phyloP scores from a whole-genome alignment of 2,329 filamentous ascomycete species.

The Sarocladium strictum region DNA sequence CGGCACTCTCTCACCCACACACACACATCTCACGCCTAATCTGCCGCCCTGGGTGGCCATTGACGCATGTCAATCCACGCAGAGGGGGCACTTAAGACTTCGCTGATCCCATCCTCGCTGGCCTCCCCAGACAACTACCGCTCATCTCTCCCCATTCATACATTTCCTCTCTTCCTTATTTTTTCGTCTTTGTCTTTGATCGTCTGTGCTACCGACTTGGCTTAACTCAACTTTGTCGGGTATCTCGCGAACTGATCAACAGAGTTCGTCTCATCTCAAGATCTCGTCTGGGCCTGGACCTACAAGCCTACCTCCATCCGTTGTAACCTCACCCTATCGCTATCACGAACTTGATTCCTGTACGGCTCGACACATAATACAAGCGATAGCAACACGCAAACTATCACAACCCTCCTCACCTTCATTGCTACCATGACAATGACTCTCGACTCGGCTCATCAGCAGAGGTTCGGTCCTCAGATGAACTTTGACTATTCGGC shows the following conservation, averaged over 20 bases:
- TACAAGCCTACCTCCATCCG: background rate
- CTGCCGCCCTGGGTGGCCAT: constrained; percentile 14
- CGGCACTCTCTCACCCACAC: constrained; percentile 7
- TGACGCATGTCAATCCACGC: constrained; percentile 32
- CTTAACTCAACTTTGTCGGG: constrained; percentile 21
- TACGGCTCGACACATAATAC: background rate
- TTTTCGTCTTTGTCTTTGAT: constrained; percentile 28
- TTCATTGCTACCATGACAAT: constrained; percentile 69
- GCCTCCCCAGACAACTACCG: background rate
- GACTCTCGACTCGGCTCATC: constrained; percentile 78
- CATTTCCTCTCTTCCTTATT: background rate
- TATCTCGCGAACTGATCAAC: constrained; percentile 50
- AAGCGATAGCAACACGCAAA: background rate
- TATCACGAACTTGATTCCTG: too few species aligned
- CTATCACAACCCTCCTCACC: constrained; percentile 12
- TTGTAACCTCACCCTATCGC: background rate
- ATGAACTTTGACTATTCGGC: constrained; percentile 69
- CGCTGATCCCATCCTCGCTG: constrained; percentile 45
- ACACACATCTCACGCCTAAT: constrained; percentile 6
- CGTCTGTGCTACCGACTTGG: constrained; percentile 37
- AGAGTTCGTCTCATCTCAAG: constrained; percentile 16
- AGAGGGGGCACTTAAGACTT: constrained; percentile 49
- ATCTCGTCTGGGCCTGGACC: constrained; percentile 10
- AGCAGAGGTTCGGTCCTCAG: constrained; percentile 68
- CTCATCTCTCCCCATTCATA: background rate